Conservation (phyloP, 805 yeast genomes). For the Candida ascalaphidarum region DNA sequence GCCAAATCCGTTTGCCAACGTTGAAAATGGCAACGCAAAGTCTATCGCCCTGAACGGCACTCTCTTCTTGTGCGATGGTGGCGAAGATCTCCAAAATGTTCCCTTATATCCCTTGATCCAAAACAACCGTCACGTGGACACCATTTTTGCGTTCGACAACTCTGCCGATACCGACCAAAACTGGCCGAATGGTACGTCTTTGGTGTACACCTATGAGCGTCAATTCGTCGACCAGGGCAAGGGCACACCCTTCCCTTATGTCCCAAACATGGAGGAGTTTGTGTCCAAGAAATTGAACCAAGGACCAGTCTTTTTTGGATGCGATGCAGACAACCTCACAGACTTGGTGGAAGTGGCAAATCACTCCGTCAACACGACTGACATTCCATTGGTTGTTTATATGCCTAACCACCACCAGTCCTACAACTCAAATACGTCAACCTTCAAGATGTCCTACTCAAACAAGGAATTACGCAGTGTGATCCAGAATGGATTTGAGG, state of each 20-base stretch:
- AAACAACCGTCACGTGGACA: constrained; percentile 25
- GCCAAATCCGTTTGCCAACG: constrained; percentile 31
- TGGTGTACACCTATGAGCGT: constrained; percentile 24
- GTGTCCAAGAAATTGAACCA: constrained; percentile 1
- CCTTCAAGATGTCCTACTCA: constrained; percentile 14
- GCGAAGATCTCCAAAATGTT: constrained; percentile 34
- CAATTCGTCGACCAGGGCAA: constrained; percentile 12
- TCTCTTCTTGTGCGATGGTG: constrained; percentile 33
- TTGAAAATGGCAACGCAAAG: constrained; percentile 9
- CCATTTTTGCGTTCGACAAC: constrained; percentile 34
- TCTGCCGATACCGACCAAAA: constrained; percentile 27
- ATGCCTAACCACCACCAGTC: constrained; percentile 9
- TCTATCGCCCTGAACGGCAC: constrained; percentile 18
- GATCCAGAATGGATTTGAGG: constrained; percentile 14
- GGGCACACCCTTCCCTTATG: constrained; percentile 10
- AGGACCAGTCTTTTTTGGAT: constrained; percentile 9
- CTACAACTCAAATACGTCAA: constrained; percentile 13
- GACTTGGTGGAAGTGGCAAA: constrained; percentile 5
- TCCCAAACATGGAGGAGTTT: constrained; percentile 5
- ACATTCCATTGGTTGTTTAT: constrained; percentile 14
- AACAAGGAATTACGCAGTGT: constrained; percentile 7
- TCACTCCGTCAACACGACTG: constrained; percentile 5
- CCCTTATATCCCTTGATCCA: constrained; percentile 35
- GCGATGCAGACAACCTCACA: constrained; percentile 4
- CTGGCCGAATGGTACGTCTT: constrained; percentile 38